phyloP scores from a whole-genome alignment of 1,284 basidiomycete genomes.

The Ceratobasidium sp. region DNA sequence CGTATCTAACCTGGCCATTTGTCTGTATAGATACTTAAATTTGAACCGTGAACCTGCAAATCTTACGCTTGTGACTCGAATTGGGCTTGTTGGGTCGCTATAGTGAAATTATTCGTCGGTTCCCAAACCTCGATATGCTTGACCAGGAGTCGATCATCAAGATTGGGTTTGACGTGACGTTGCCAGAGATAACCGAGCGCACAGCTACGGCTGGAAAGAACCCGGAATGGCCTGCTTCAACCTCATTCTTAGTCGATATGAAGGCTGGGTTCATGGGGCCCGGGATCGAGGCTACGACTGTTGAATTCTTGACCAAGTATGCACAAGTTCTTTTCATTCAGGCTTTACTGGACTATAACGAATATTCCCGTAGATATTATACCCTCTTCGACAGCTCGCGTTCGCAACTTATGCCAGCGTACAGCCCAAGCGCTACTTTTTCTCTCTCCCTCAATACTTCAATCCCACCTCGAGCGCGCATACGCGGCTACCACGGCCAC shows the following conservation, averaged over 20 bases:
- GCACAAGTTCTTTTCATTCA: constrained; percentile 52
- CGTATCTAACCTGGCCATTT: constrained; percentile 53
- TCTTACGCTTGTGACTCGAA: constrained; percentile 30
- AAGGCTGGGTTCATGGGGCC: constrained; percentile 75
- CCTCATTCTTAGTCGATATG: constrained; percentile 80
- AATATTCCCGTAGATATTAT: constrained; percentile 74
- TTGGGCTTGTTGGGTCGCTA: constrained; percentile 47
- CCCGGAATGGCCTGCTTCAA: constrained; percentile 56
- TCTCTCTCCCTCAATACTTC: constrained; percentile 87
- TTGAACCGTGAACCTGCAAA: background rate
- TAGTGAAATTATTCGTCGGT: constrained; percentile 79
- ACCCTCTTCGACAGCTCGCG: constrained; percentile 85
- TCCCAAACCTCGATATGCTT: constrained; percentile 76
- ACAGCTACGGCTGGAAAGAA: constrained; percentile 12
- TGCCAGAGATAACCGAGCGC: constrained; percentile 52
- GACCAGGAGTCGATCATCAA: constrained; percentile 80
- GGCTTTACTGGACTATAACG: constrained; percentile 37
- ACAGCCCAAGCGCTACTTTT: constrained; percentile 87
- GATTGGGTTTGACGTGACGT: constrained; percentile 76
- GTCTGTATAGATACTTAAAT: constrained; percentile 50
- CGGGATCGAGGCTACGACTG: constrained; percentile 73
- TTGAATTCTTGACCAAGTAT: constrained; percentile 82
- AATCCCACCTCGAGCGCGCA: constrained; percentile 78
- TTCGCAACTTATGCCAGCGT: constrained; percentile 74
- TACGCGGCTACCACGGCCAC: constrained; percentile 72